A percentile compares a stretch with the other conserved stretches of the same genome.
These are phyloP conservation scores for Moesziomyces parantarcticus DNA, from an alignment of 1,284 basidiomycete genomes.

Conservation along the genomic window DNA sequence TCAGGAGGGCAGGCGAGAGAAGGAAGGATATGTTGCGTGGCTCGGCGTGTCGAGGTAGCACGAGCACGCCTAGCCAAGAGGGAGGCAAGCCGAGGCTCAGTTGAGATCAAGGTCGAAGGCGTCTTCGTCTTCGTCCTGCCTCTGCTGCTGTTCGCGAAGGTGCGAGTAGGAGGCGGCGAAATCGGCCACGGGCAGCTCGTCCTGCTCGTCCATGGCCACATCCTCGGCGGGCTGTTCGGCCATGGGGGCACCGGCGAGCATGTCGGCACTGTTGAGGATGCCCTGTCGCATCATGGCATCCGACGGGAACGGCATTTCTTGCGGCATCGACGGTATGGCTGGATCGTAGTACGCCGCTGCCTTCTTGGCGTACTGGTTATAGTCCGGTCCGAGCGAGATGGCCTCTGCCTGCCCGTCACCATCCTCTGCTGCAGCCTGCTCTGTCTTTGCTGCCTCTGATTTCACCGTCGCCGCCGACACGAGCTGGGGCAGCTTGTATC, in stretches of 20 bases:
- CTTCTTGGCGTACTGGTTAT: conserved; percentile 51
- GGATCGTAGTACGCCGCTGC: conserved; percentile 60
- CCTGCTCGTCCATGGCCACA: conserved; percentile 17
- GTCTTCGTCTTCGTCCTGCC: conserved; percentile 53
- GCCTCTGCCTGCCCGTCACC: conserved; percentile 5
- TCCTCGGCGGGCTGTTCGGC: conserved; percentile 27
- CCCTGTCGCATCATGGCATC: conserved; percentile 60
- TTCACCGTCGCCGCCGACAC: neutral
- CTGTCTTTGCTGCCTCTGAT: neutral
- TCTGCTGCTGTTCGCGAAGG: conserved; percentile 31
- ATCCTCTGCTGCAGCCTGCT: conserved; percentile 7
- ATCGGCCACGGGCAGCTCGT: conserved; percentile 19
- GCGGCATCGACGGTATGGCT: conserved; percentile 55
- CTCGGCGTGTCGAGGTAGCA: too few relatives aligned
- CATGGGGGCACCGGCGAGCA: conserved; percentile 36
- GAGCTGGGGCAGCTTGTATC: conserved; percentile 44
- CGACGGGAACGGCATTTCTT: conserved; percentile 58
- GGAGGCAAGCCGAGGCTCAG: conserved; percentile 9
- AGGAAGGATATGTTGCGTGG: too few relatives aligned
- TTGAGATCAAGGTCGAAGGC: conserved; percentile 61
- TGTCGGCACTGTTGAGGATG: conserved; percentile 50
- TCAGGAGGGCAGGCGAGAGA: too few relatives aligned
- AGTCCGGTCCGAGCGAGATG: conserved; percentile 43
- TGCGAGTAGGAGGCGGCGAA: conserved; percentile 33
- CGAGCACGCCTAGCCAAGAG: neutral